Percentiles rank a stretch among this genome's conserved stretches.
phyloP scores from a whole-genome alignment of 805 yeast species.

The Nakazawaea holstii region DNA sequence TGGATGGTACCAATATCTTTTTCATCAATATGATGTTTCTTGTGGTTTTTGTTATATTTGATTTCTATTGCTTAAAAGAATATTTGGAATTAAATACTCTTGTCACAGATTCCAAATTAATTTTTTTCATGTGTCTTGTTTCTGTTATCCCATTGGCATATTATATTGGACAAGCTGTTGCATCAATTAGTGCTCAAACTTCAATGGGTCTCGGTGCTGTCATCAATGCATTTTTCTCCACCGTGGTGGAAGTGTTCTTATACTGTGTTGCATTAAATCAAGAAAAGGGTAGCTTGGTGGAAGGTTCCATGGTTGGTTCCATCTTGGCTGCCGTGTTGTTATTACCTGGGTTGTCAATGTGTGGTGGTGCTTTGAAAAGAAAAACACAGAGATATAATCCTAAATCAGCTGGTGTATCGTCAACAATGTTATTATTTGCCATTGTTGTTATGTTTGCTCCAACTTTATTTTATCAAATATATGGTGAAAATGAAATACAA shows the following conservation, averaged over 20 bases:
- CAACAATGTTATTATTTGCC: constrained; percentile 91
- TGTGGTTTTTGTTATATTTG: constrained; percentile 78
- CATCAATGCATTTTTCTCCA: constrained; percentile 94
- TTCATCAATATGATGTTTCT: constrained; percentile 78
- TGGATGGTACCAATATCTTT: constrained; percentile 92
- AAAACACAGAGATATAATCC: constrained; percentile 96
- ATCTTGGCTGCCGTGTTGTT: constrained; percentile 87
- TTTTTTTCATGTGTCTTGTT: constrained; percentile 71
- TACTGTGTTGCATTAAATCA: constrained; percentile 89
- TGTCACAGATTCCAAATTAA: constrained; percentile 55
- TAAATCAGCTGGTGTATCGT: constrained; percentile 92
- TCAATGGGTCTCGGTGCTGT: constrained; percentile 99
- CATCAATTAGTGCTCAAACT: constrained; percentile 96
- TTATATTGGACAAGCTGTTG: constrained; percentile 98
- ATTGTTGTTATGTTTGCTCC: constrained; percentile 91
- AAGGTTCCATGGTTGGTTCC: constrained; percentile 93
- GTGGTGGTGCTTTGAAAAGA: constrained; percentile 90
- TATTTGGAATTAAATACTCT: constrained; percentile 32
- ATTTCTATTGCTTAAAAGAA: constrained; percentile 60
- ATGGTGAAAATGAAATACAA: constrained; percentile 76
- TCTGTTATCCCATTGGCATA: constrained; percentile 93
- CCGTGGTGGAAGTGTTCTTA: constrained; percentile 87
- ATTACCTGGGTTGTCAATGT: constrained; percentile 93
- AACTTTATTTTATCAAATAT: constrained; percentile 81
- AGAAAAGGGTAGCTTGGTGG: constrained; percentile 83